A percentile compares a stretch with the other conserved stretches of the same genome.
Evolutionary conservation across 441 rosid species (phyloP).

Genomic region (Corymbia citriodora): DNA sequence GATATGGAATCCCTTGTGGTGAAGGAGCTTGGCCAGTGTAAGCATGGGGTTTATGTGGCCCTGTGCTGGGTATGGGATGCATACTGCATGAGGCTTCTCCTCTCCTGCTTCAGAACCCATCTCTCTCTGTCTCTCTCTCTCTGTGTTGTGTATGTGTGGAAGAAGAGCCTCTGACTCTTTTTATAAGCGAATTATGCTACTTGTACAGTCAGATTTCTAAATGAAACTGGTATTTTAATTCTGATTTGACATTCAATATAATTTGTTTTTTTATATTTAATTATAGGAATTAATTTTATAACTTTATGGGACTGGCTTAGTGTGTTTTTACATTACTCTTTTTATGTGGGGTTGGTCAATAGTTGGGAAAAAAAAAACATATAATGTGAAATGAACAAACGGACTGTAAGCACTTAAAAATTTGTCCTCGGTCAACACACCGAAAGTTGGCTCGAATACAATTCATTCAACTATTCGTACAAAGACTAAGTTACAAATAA

Average conservation of each 20-base stretch:
- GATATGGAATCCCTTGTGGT: conserved; percentile 21
- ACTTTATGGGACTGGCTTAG: background rate
- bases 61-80: conserved; percentile 25
- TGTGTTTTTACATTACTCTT: background rate
- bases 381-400: background rate
- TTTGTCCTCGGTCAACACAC: background rate
- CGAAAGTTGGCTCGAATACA: background rate
- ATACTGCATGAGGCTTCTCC: conserved; percentile 13
- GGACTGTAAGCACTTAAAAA: background rate
- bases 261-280: too few species aligned
- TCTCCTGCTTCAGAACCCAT: background rate
- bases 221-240: background rate
- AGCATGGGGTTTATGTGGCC: conserved; percentile 31
- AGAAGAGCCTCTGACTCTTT: background rate
- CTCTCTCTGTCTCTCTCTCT: background rate
- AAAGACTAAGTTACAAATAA: background rate
- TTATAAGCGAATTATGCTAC: background rate
- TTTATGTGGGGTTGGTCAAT: background rate
- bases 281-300: too few species aligned
- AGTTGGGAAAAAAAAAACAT: too few species aligned
- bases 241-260: background rate
- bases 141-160: background rate
- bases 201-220: background rate
- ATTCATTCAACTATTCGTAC: background rate
- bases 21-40: conserved; percentile 22